Percentiles rank a stretch among this genome's conserved stretches.
Conservation (phyloP, 768 basidiomycete species). For the Neoboletus subvelutipes region DNA sequence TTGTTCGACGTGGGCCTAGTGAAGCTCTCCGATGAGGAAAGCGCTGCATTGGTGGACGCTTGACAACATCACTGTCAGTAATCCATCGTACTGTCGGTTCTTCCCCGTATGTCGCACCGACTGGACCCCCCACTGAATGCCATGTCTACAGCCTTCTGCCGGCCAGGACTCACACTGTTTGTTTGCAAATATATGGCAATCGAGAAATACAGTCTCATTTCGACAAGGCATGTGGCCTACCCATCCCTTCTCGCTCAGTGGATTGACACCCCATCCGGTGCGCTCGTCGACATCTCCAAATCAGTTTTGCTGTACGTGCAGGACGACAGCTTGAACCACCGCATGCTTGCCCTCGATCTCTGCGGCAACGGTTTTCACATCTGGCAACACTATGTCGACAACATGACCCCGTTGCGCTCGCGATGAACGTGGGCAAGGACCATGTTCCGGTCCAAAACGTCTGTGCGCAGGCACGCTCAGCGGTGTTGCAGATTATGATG, state of each 20-base stretch:
- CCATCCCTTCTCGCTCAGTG: too few relatives aligned
- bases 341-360: constrained; percentile 81
- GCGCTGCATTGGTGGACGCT: constrained; percentile 53
- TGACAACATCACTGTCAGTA: constrained; percentile 37
- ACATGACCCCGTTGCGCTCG: constrained; percentile 80
- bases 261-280: too few relatives aligned
- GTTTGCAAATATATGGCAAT: constrained; percentile 78
- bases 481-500: constrained; percentile 81
- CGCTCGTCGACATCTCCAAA: too few relatives aligned
- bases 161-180: constrained; percentile 64
- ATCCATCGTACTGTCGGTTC: not conserved
- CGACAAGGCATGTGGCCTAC: constrained; percentile 61
- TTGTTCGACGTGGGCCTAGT: too few relatives aligned
- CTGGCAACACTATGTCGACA: too few relatives aligned
- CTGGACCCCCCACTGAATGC: constrained; percentile 41
- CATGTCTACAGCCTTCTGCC: constrained; percentile 56
- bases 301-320: too few relatives aligned
- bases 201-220: constrained; percentile 74
- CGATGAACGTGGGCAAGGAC: constrained; percentile 71
- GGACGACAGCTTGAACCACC: too few relatives aligned
- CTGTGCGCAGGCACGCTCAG: constrained; percentile 74
- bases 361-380: too few relatives aligned
- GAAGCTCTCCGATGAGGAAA: constrained; percentile 75
- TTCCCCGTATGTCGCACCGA: constrained; percentile 7
- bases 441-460: constrained; percentile 64